Evolutionary conservation across 2,329 filamentous ascomycete species (phyloP).

Genomic region (Aulographum hederae): DNA sequence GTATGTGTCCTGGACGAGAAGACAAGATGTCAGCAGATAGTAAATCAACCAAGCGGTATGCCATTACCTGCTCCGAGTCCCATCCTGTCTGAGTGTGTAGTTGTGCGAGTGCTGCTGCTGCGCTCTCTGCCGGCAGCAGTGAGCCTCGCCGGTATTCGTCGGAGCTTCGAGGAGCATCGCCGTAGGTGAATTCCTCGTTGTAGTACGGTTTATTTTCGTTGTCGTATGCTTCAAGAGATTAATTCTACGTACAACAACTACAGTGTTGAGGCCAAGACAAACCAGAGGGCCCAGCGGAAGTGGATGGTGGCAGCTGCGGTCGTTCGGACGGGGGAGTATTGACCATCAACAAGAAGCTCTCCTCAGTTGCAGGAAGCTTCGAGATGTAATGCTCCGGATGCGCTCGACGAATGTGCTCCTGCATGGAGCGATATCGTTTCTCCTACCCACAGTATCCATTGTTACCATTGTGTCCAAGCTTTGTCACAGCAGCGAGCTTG

Average conservation of each 20-base stretch:
- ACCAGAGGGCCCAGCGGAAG: neutral
- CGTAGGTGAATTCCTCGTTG: constrained; percentile 45
- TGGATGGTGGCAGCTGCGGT: constrained; percentile 30
- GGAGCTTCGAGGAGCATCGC: constrained; percentile 45
- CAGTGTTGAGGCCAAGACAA: constrained; percentile 7
- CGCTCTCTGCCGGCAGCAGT: constrained; percentile 51
- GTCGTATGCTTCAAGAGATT: constrained; percentile 1
- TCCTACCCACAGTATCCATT: constrained; percentile 40
- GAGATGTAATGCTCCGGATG: constrained; percentile 96
- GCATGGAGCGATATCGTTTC: constrained; percentile 95
- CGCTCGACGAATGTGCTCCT: constrained; percentile 94
- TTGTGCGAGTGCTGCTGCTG: constrained; percentile 74
- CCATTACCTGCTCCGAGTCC: constrained; percentile 59
- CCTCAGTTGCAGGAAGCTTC: constrained; percentile 92
- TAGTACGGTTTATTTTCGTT: constrained; percentile 49
- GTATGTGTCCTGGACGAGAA: constrained; percentile 14
- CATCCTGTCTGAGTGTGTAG: constrained; percentile 59
- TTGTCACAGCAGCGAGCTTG: constrained; percentile 3
- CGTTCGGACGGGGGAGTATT: constrained; percentile 67
- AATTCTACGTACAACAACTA: constrained; percentile 12
- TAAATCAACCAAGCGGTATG: too few species aligned
- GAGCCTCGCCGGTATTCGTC: constrained; percentile 51
- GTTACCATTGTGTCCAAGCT: too few species aligned
- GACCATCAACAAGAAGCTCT: constrained; percentile 95
- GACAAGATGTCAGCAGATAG: too few species aligned